These are phyloP conservation scores for Fraxinus xanthoxyloides DNA, from an alignment of 305 asterid species.

Conservation along the genomic window DNA sequence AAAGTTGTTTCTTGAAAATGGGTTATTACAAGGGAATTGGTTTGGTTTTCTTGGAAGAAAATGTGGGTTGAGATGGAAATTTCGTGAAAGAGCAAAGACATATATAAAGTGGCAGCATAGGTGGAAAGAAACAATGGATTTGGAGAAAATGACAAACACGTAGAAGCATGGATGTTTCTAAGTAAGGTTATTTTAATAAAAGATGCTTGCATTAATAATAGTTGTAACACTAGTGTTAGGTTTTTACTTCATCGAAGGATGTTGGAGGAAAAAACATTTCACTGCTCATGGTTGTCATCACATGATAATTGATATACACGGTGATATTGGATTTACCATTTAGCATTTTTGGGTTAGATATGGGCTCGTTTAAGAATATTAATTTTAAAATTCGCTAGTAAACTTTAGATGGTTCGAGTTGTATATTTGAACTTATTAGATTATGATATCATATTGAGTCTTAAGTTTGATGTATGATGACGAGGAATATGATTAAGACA, in stretches of 20 bases:
- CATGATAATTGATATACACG: neutral
- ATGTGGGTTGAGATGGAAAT: neutral
- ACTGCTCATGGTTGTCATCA: neutral
- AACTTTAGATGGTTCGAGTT: neutral
- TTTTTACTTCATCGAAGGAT: slow-evolving; percentile 28
- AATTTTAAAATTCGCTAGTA: neutral
- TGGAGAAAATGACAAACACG: slow-evolving; percentile 46
- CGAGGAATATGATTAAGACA: neutral
- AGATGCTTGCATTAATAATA: slow-evolving; percentile 25
- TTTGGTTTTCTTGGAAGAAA: neutral
- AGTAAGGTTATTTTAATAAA: neutral
- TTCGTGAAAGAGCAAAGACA: neutral
- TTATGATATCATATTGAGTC: neutral
- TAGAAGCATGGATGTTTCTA: slow-evolving; percentile 49
- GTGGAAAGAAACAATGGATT: slow-evolving; percentile 28
- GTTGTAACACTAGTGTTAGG: neutral
- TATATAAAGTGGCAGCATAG: slow-evolving; percentile 24
- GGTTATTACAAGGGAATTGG: neutral
- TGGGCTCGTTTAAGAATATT: neutral
- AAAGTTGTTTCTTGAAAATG: neutral
- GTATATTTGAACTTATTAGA: too few relatives aligned
- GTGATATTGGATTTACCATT: neutral
- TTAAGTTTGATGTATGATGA: neutral
- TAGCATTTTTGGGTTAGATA: neutral
- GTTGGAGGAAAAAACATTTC: slow-evolving; percentile 29